Base-by-base conservation (phyloP, 805 yeast genomes). In the Nakazawaea holstii region DNA sequence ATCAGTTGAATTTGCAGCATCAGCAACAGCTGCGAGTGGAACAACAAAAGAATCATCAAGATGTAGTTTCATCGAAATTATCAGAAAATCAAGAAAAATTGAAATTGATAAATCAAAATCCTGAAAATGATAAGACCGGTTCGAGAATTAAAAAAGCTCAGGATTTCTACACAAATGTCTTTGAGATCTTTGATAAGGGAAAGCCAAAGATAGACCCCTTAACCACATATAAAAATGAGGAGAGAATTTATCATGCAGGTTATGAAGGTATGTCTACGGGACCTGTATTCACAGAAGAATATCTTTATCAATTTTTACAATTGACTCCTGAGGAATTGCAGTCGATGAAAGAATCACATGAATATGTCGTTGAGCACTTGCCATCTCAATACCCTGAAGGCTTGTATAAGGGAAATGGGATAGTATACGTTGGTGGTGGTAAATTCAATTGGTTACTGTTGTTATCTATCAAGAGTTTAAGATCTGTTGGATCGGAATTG, bases 381-480 rank as follows among this genome's bases (percentile, higher is more conserved):
- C 86, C 84, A 1, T 67, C 68, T 3, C 62, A 65, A 43, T 58
- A 66, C 3, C 80, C 79, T 0, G 72, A 68, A 40, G 64, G 66
- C 1, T 54, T 78, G 9, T 79, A 77, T 56, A 58, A 61, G 4
- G 77, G 82, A 1, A 68, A 77, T 56, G 87, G 87, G 29, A 75
- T 80, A 15, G 87, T 81, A 1, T 80, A 72, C 52, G 90, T 87
- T 28, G 95, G 92, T 32, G 95, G 95, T 38, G 94, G 91, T 3
- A 77, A 76, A 55, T 85, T 80, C 63, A 80, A 86, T 52, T 83
- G 92, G 75, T 71, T 84, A 55, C 79, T 88, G 4, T 65, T 85
- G 35, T 67, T 85, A 24, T 79, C 87, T 8, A 74, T 88, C 46
- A 76, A 76, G 55, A 73, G 82, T 51, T 63, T 89, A 43, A 69